These are phyloP conservation scores for Stipa capillata DNA, from an alignment of 176 grass and related monocot genomes.

Conservation along the genomic window DNA sequence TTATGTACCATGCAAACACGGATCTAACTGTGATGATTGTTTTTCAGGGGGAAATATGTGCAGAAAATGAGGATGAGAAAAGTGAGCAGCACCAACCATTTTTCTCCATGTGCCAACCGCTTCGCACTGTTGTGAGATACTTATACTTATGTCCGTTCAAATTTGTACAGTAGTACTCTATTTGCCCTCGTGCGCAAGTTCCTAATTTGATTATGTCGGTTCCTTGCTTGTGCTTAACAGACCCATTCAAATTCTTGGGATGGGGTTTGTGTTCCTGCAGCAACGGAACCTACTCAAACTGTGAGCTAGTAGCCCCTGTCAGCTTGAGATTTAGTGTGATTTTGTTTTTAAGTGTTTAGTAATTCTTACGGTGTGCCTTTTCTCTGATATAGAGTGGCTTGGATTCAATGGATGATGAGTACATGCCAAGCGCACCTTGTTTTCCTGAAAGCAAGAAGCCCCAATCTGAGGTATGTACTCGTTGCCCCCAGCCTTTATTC, in stretches of 20 bases:
- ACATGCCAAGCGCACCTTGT: neutral
- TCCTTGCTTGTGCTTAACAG: conserved; percentile 4
- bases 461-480: neutral
- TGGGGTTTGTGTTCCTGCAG: neutral
- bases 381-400: neutral
- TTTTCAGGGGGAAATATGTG: neutral
- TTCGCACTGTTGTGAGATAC: conserved; percentile 23
- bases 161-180: neutral
- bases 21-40: neutral
- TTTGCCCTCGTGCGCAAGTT: neutral
- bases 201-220: neutral
- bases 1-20: neutral
- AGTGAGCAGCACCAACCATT: neutral
- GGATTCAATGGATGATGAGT: conserved; percentile 5
- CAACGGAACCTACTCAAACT: neutral
- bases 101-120: conserved; percentile 27
- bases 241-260: conserved; percentile 32
- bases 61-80: neutral
- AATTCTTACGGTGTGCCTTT: neutral
- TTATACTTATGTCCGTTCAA: neutral
- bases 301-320: neutral
- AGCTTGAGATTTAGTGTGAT: neutral
- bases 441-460: conserved; percentile 8
- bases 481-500: neutral
- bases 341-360: neutral